These are phyloP conservation scores for Coniochaeta pulveracea DNA, from an alignment of 2,329 filamentous ascomycete genomes.

Conservation along the genomic window DNA sequence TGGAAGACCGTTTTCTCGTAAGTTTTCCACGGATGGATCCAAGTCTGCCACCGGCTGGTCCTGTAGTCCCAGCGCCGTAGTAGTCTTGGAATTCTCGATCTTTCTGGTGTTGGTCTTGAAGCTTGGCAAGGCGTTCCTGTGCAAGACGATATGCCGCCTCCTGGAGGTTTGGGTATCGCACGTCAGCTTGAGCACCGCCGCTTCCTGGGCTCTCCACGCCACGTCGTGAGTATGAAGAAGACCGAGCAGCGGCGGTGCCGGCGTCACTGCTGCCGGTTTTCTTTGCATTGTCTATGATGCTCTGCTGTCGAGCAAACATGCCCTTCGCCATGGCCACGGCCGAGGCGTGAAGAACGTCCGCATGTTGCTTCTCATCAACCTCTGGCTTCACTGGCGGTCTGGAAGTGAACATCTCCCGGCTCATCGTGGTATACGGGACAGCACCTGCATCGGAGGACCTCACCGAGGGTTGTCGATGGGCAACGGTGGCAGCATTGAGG, in stretches of 20 bases:
- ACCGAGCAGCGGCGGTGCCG: conserved; percentile 16
- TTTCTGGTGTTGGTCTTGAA: conserved; percentile 59
- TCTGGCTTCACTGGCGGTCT: conserved; percentile 62
- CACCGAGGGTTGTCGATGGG: conserved; percentile 43
- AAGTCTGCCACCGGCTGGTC: conserved; percentile 29
- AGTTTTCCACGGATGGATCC: conserved; percentile 38
- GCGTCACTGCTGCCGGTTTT: conserved; percentile 14
- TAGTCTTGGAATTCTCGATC: conserved; percentile 60
- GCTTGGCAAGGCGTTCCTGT: conserved; percentile 68
- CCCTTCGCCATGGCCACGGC: conserved; percentile 82
- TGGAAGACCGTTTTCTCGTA: conserved; percentile 50
- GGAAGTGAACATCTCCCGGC: conserved; percentile 67
- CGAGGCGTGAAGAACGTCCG: conserved; percentile 67
- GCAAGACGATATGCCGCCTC: conserved; percentile 81
- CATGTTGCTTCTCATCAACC: conserved; percentile 59
- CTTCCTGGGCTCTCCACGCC: conserved; percentile 12
- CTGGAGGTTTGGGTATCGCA: conserved; percentile 57
- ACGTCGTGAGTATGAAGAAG: conserved; percentile 11
- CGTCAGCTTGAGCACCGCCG: conserved; percentile 25
- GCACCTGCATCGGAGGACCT: conserved; percentile 51
- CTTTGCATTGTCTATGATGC: conserved; percentile 40
- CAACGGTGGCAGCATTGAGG: conserved; percentile 60
- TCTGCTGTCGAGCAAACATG: conserved; percentile 67
- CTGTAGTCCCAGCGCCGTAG: conserved; percentile 47
- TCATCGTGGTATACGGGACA: conserved; percentile 54